Evolutionary conservation across 208 protist genomes (phyloP).

Genomic region (Trypanosomatidae sp.): DNA sequence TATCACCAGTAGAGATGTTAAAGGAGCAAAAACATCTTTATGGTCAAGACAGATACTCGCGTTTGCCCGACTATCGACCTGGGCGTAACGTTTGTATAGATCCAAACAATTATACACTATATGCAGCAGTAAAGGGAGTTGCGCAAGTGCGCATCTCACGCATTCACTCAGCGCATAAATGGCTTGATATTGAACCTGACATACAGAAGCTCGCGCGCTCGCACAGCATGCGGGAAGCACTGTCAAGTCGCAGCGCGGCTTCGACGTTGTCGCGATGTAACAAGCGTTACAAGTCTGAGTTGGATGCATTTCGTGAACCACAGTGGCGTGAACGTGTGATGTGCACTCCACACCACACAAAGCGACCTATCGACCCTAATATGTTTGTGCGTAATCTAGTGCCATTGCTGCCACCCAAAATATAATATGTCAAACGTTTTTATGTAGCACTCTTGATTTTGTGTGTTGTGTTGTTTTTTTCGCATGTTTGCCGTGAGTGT

Average conservation of each 20-base stretch:
- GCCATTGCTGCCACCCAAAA: constrained; percentile 11
- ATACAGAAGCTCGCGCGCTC: constrained; percentile 71
- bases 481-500: background rate
- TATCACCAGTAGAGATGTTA: constrained; percentile 57
- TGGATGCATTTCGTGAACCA: constrained; percentile 30
- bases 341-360: constrained; percentile 18
- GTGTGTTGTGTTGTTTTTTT: background rate
- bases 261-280: constrained; percentile 30
- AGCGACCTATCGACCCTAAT: constrained; percentile 71
- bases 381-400: constrained; percentile 41
- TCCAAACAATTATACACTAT: constrained; percentile 65
- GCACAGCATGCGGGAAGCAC: constrained; percentile 31
- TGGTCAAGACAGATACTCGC: constrained; percentile 65
- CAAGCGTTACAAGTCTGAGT: constrained; percentile 23
- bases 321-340: constrained; percentile 58
- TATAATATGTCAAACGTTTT: too few species aligned
- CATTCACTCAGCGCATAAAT: constrained; percentile 64
- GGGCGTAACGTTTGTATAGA: constrained; percentile 74
- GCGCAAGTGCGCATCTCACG: constrained; percentile 53
- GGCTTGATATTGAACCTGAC: constrained; percentile 76
- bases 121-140: constrained; percentile 67
- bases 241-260: constrained; percentile 22
- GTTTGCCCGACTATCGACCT: constrained; percentile 52
- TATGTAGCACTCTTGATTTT: constrained; percentile 30
- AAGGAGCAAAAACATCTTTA: constrained; percentile 71